Percentiles rank a stretch among this genome's conserved stretches.
Conservation (phyloP, 371 early-diverging fungal species). For the Coemansia sp. region DNA sequence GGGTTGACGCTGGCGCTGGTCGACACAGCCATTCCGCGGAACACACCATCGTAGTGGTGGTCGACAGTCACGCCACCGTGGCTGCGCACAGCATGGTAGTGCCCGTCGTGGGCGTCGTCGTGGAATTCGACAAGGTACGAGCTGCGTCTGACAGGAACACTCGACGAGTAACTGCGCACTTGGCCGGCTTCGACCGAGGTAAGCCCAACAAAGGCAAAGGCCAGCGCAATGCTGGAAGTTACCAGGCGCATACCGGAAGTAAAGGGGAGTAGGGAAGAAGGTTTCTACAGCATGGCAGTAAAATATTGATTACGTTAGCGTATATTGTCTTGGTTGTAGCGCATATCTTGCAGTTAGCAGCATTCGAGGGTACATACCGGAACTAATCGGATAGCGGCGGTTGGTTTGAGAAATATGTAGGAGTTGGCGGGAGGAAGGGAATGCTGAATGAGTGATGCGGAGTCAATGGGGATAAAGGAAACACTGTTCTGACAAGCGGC, state of each 20-base stretch:
- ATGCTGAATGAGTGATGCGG: too few species aligned
- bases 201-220: neutral
- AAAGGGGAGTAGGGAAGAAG: too few species aligned
- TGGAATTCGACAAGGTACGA: conserved; percentile 19
- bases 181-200: neutral
- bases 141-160: conserved; percentile 4
- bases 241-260: neutral
- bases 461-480: too few species aligned
- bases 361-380: too few species aligned
- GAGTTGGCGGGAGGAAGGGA: too few species aligned
- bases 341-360: too few species aligned
- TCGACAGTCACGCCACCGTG: neutral
- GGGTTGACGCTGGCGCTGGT: neutral
- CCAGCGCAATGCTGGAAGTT: neutral
- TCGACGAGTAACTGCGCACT: conserved; percentile 1
- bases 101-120: neutral
- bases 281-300: too few species aligned
- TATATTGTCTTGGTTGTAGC: too few species aligned
- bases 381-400: too few species aligned
- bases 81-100: neutral
- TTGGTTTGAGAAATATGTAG: too few species aligned
- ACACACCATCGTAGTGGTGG: conserved; percentile 5
- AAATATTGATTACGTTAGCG: too few species aligned
- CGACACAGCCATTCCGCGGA: conserved; percentile 16
- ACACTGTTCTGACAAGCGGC: too few species aligned